These are phyloP conservation scores for Akanthomyces lecanii DNA, from an alignment of 2,329 filamentous ascomycete genomes.

Conservation along the genomic window DNA sequence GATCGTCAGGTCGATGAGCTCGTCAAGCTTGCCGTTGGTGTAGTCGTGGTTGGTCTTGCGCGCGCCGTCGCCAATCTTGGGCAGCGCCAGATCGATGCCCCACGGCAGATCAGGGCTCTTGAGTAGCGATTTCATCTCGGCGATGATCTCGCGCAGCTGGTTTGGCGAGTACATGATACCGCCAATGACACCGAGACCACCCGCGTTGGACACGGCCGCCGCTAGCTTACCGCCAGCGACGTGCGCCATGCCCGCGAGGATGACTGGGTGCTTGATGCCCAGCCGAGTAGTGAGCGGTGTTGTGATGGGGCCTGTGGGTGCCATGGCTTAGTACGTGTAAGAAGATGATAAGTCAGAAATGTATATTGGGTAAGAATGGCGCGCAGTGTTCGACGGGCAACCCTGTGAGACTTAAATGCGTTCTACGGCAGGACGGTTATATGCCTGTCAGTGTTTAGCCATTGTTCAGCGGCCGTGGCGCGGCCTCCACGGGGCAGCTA, in stretches of 20 bases:
- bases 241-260: conserved; percentile 91
- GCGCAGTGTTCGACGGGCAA: neutral
- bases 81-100: conserved; percentile 85
- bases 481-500: neutral
- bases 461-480: neutral
- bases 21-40: conserved; percentile 81
- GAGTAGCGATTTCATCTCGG: conserved; percentile 77
- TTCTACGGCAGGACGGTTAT: neutral
- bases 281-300: conserved; percentile 77
- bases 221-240: conserved; percentile 75
- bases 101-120: conserved; percentile 67
- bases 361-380: neutral
- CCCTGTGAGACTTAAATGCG: neutral
- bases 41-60: conserved; percentile 95
- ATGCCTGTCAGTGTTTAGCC: neutral
- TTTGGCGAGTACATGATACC: conserved; percentile 67
- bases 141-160: conserved; percentile 75
- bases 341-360: neutral
- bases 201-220: conserved; percentile 83
- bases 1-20: conserved; percentile 82
- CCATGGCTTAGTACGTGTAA: neutral
- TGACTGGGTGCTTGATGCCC: conserved; percentile 79
- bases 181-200: conserved; percentile 74
- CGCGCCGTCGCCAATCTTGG: conserved; percentile 78
- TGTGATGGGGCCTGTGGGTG: conserved; percentile 52